Evolutionary conservation across 2,329 filamentous ascomycete genomes (phyloP).

Genomic region (Diaporthe capsici): DNA sequence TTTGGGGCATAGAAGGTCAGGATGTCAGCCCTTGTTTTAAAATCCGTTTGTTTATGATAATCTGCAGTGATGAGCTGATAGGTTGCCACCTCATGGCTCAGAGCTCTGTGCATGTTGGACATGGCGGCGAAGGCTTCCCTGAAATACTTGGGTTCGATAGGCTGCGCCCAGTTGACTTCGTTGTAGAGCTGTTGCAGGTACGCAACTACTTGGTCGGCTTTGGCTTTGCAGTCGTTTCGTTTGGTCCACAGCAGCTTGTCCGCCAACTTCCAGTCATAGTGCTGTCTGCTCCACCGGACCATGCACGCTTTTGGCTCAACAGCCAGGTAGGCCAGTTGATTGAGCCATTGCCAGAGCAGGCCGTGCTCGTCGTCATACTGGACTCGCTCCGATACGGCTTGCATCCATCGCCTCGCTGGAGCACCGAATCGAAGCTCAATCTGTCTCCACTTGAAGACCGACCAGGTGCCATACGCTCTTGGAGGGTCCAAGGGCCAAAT

Average conservation of each 20-base stretch:
- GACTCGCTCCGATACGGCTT: neutral
- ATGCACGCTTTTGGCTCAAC: slow-evolving; percentile 2
- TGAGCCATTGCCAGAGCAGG: slow-evolving; percentile 35
- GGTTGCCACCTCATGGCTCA: neutral
- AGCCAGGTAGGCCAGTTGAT: neutral
- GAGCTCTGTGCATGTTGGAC: neutral
- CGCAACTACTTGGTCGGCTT: neutral
- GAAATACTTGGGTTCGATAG: neutral
- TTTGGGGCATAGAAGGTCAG: neutral
- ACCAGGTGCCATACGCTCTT: neutral
- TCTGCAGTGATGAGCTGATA: slow-evolving; percentile 8
- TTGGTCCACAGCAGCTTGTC: slow-evolving; percentile 22
- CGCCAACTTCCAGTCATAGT: neutral
- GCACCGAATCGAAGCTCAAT: slow-evolving; percentile 2
- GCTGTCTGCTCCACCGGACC: neutral
- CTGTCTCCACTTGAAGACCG: slow-evolving; percentile 1
- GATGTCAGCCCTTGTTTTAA: neutral
- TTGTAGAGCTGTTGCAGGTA: slow-evolving; percentile 9
- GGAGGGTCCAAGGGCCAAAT: slow-evolving; percentile 2
- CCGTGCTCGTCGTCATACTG: neutral
- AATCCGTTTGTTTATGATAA: neutral
- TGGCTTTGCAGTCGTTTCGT: neutral
- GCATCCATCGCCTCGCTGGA: slow-evolving; percentile 19
- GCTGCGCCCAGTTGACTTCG: neutral
- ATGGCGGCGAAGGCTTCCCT: neutral